These are phyloP conservation scores for Candida palmyrensis DNA, from an alignment of 805 yeast genomes.

Conservation along the genomic window DNA sequence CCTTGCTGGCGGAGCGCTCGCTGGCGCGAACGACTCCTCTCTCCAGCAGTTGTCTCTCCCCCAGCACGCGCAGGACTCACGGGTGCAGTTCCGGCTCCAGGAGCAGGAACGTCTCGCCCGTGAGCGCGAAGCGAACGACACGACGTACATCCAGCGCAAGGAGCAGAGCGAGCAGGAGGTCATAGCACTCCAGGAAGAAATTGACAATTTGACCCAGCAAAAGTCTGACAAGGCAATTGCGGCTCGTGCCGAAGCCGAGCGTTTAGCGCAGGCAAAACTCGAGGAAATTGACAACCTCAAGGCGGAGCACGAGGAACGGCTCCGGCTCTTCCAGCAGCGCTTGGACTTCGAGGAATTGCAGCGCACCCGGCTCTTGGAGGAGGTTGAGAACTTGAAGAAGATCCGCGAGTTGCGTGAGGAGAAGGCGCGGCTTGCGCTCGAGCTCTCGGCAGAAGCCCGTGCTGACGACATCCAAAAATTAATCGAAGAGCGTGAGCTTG, in stretches of 20 bases:
- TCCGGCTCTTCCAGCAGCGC: constrained; percentile 22
- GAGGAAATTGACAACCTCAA: constrained; percentile 29
- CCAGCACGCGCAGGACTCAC: constrained; percentile 21
- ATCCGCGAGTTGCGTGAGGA: constrained; percentile 35
- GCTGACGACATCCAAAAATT: constrained; percentile 23
- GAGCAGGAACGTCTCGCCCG: constrained; percentile 20
- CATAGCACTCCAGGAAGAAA: constrained; percentile 23
- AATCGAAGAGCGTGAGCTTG: constrained; percentile 28
- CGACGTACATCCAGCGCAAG: constrained; percentile 19
- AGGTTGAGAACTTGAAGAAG: constrained; percentile 35
- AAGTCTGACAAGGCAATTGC: constrained; percentile 16
- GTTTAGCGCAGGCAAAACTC: constrained; percentile 25
- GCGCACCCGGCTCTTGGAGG: constrained; percentile 32
- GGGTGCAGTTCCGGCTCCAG: constrained; percentile 19
- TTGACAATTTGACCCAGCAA: constrained; percentile 24
- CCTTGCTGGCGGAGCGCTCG: constrained; percentile 8
- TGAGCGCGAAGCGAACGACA: constrained; percentile 24
- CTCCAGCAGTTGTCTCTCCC: constrained; percentile 16
- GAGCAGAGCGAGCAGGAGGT: constrained; percentile 20
- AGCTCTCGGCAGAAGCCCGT: constrained; percentile 15
- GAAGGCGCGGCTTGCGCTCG: constrained; percentile 24
- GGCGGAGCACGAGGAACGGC: constrained; percentile 28
- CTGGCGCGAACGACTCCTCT: constrained; percentile 19
- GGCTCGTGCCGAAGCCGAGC: constrained; percentile 23
- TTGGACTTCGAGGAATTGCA: constrained; percentile 35